Evolutionary conservation across 768 basidiomycete genomes (phyloP), one percentile per base, ranked within the genome.

Genomic region (Dendrothele bispora): DNA sequence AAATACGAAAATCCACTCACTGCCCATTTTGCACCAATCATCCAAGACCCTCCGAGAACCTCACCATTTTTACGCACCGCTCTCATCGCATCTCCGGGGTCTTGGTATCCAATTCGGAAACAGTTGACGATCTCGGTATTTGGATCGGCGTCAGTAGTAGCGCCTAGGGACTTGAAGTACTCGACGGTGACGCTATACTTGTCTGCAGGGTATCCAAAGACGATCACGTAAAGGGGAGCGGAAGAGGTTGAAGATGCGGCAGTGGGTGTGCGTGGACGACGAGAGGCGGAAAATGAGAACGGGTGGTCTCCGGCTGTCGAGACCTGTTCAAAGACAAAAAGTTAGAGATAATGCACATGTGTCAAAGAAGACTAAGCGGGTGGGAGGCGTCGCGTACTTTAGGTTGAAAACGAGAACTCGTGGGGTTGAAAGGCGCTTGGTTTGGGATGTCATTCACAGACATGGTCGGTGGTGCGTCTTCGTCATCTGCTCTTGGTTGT

Each of bases 161-260:
- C 79, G 7, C 88, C 90, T 7, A 95, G 67, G 1, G 83, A 81
- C 55, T 77, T 78, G 71, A 91, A 87, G 63, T 87, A 87, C 57
- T 87, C 86, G 14, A 79, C 80, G 0, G 86, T 82, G 14, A 83
- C 60, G 43, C 78, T 81, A 62, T 86, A 88, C 58, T 83, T 83
- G 64, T 92, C 88, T 26, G 81, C 71, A 5, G 92, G 91, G 61
- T 92, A 95, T n/a, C 92, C 92, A 51, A 91, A 95, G 43, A 95
- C 82, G 58, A 92, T 73, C 28, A 95, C 73, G 57, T 85, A 86
- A 24, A 78, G 61, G 3, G 78, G 71, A 22, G 80, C 75, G 10
- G 66, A 40, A 0, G 50, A 41, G 10, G 32, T 29, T 18, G 48
- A 42, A 5, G 69, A 50, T n/a, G 66, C 49, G 39, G 63, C 35